A percentile compares a stretch with the other conserved stretches of the same genome.
Evolutionary conservation across 108 stramenopile genomes (phyloP).

Genomic region (Cyclotella kingstonii): DNA sequence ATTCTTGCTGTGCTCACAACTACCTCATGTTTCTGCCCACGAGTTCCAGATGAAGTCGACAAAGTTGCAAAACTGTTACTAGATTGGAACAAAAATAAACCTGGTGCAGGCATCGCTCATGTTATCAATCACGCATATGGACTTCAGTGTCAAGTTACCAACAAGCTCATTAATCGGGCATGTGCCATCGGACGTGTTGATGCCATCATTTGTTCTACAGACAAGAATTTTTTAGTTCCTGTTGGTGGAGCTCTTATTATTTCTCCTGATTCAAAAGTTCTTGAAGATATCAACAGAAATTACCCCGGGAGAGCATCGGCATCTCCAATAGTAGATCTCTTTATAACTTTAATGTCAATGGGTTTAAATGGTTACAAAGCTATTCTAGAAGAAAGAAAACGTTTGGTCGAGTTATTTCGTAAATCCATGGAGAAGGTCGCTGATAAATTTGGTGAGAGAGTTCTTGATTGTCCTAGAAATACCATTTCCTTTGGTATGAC

Average conservation of each 20-base stretch:
- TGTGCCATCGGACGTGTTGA: slow-evolving; percentile 93
- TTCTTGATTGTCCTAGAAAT: slow-evolving; percentile 83
- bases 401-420: slow-evolving; percentile 53
- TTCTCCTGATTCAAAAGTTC: slow-evolving; percentile 67
- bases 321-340: slow-evolving; percentile 93
- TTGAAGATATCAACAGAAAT: slow-evolving; percentile 80
- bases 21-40: slow-evolving; percentile 97
- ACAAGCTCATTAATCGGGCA: slow-evolving; percentile 81
- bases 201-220: slow-evolving; percentile 95
- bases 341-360: slow-evolving; percentile 94
- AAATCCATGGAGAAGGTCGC: slow-evolving; percentile 61
- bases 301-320: slow-evolving; percentile 98
- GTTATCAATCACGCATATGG: slow-evolving; percentile 99
- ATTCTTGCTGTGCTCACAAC: slow-evolving; percentile 93
- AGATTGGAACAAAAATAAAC: slow-evolving; percentile 20
- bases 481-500: slow-evolving; percentile 96
- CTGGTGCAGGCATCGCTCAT: slow-evolving; percentile 66
- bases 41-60: slow-evolving; percentile 93
- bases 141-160: slow-evolving; percentile 80
- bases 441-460: slow-evolving; percentile 76
- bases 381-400: slow-evolving; percentile 61
- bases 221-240: slow-evolving; percentile 99
- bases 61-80: slow-evolving; percentile 83
- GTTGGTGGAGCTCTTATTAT: slow-evolving; percentile 93
- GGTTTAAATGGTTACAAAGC: slow-evolving; percentile 83